Evolutionary conservation across 495 filamentous ascomycete genomes (phyloP).

Genomic region (Aspergillus diversus): DNA sequence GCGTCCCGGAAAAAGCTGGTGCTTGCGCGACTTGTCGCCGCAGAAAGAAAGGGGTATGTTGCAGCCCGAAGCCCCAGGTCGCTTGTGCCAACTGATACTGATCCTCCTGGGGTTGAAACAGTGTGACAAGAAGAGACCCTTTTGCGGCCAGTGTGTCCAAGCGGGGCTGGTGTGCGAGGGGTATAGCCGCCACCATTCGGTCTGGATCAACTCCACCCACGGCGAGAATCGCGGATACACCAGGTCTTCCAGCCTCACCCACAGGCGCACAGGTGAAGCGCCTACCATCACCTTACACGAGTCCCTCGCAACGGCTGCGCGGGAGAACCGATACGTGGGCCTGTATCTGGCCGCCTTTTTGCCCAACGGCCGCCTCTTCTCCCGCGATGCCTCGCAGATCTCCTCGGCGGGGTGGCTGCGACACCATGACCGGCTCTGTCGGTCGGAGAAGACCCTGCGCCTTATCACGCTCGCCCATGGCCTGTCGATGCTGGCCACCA

Average conservation of each 20-base stretch:
- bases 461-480: background rate
- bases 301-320: background rate
- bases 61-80: background rate
- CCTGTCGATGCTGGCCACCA: conserved; percentile 6
- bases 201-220: conserved; percentile 7
- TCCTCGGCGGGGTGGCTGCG: conserved; percentile 5
- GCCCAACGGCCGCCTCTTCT: conserved; percentile 7
- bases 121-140: conserved; percentile 5
- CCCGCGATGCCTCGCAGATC: background rate
- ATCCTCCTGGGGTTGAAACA: background rate
- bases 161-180: conserved; percentile 6
- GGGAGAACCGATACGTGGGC: conserved; percentile 2
- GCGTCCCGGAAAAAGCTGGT: background rate
- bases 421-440: conserved; percentile 4
- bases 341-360: conserved; percentile 4
- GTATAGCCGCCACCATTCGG: background rate
- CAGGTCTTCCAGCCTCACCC: background rate
- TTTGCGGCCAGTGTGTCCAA: conserved; percentile 1
- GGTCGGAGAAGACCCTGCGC: conserved; percentile 1
- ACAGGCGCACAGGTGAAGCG: background rate
- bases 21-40: background rate
- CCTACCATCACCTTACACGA: conserved; percentile 1
- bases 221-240: conserved; percentile 1
- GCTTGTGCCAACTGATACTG: background rate
- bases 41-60: conserved; percentile 8